Conservation (phyloP, 192 early-diverging fungal species). For the Gonapodya prolifera region DNA sequence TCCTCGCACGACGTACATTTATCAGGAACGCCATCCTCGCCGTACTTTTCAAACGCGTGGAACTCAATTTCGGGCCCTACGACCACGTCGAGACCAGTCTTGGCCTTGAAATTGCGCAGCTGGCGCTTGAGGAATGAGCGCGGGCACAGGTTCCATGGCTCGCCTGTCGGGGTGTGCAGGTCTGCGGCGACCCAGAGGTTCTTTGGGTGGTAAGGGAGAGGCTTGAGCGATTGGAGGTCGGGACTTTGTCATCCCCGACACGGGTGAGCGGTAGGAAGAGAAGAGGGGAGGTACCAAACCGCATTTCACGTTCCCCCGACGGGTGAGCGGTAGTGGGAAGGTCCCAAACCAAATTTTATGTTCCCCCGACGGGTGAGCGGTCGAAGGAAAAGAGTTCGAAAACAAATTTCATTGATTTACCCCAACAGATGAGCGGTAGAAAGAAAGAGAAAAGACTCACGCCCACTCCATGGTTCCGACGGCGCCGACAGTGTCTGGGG, state of each 20-base stretch:
- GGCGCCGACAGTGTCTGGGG: neutral
- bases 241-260: too few species aligned
- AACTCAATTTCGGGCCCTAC: conserved; percentile 3
- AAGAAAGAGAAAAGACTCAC: neutral
- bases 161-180: neutral
- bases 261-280: too few species aligned
- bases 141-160: neutral
- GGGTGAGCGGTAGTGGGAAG: too few species aligned
- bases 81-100: neutral
- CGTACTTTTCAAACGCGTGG: neutral
- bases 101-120: neutral
- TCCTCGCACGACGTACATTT: too few species aligned
- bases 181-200: neutral
- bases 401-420: too few species aligned
- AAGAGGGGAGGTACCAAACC: too few species aligned
- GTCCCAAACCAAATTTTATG: too few species aligned
- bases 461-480: neutral
- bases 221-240: conserved; percentile 3
- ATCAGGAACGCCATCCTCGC: neutral
- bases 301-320: too few species aligned
- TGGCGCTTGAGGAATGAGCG: conserved; percentile 1
- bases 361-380: too few species aligned
- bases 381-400: too few species aligned
- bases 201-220: neutral
- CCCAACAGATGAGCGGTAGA: too few species aligned